Base-by-base conservation (phyloP, 2,329 filamentous ascomycete species). In the Escovopsis sp. region DNA sequence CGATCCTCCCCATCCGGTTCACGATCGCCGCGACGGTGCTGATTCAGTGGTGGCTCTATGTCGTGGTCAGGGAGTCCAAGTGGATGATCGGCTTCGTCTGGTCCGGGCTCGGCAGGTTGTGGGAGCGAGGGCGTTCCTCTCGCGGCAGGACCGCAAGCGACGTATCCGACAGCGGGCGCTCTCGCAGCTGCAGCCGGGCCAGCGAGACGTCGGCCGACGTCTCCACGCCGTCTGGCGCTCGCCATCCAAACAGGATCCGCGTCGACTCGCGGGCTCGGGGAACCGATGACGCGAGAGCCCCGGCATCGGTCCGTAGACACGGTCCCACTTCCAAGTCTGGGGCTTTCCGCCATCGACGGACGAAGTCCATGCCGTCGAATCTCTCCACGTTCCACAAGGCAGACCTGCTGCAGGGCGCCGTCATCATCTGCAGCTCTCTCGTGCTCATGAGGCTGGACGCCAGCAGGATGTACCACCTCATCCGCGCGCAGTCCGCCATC, bases 391-490 rank as follows among this genome's bases (percentile, higher is more conserved):
- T 85, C 47, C 84, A 98, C 65, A 98, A 98, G 60, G 91, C 91
- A 9, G 91, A 98, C 60, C 74, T 98, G 11, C 69, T 98, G 3
- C 93, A 94, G 59, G 91, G 91, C 0, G 68, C 86, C 15, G 73
- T 98, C 44, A 89, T 98, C 46, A 74, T 95, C 39, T 79, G 76
- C 53, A 95, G 86, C 55, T 94, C 85, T 51, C 67, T 82, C 40
- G 77, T 89, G 12, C 68, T 98, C 39, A 89, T 94, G 79, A 80
- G 76, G 20, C 81, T 98, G 37, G 93, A 98, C 57, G 91, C 91
- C 6, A 95, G 88, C 56, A 78, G 88, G 40, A 95, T 96, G 85
- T 98, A 98, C 56, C 91, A 98, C 59, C 88, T 88, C 53, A 94
- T 98, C 52, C 81, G 89, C 37, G 91, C 87, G 0, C 91, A 98